Base-by-base conservation (phyloP, 768 basidiomycete genomes). In the Podaxis carcinomalis region DNA sequence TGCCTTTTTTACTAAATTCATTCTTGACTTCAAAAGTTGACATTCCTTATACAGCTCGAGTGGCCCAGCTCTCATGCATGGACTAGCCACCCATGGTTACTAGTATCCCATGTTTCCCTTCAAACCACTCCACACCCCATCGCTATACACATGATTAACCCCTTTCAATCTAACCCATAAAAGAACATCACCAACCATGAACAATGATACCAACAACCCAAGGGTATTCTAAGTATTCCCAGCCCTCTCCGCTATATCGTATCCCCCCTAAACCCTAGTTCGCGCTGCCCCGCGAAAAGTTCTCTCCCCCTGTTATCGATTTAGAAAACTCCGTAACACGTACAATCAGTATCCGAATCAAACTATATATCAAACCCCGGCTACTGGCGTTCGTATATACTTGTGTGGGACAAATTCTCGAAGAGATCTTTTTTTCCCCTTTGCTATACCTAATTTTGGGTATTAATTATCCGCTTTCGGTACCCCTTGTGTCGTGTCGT, bases 31-130 rank as follows among this genome's bases (percentile, higher is more conserved):
- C 19, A n/a, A 16, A 27, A 36, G n/a, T 28, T 55, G 27, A 61
- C 44, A 28, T 14, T 13, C 2, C 14, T n/a, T 28, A 13, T 14
- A 5, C 19, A 61, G 59, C 10, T 61, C 59, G 32, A 61, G 46
- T 16, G 59, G 59, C 16, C 59, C 59, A 11, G 42, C 40, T 14
- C 59, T 61, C 52, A 55, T 61, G 44, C 52, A 47, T 16, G 53
- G 59, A 19, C 52, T 59, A 0, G 57, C 57, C 47, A 25, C 57
- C 10, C 57, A n/a, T 32, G 57, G 57, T 16, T 58, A 58, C 37
- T 58, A 58, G 25, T 39, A 1, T 21, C 51, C 28, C 51, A 4
- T 47, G 25, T 32, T 28, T 28, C 32, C 57, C 23, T 35, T 13
- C 27, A 28, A n/a, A n/a, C 51, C 16, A 42, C 16, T 47, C 14